phyloP scores from a whole-genome alignment of 2,329 filamentous ascomycete species.

The Colletotrichum viniferum region DNA sequence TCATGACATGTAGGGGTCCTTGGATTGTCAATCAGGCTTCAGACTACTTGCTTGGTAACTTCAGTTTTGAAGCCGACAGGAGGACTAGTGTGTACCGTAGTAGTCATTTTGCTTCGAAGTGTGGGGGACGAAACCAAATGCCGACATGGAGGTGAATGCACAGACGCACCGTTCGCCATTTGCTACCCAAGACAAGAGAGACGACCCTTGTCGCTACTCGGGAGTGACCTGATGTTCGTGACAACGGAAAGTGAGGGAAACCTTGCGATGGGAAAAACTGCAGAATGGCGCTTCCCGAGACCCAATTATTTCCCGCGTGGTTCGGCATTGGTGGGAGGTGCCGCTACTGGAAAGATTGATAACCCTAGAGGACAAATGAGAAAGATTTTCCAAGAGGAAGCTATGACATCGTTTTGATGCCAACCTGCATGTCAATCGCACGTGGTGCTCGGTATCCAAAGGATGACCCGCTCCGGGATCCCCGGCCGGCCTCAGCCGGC shows the following conservation, averaged over 20 bases:
- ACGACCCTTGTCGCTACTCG: background rate
- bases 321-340: background rate
- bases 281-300: background rate
- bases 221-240: background rate
- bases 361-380: background rate
- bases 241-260: background rate
- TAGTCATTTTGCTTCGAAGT: background rate
- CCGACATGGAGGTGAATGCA: background rate
- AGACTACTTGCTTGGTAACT: background rate
- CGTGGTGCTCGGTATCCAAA: background rate
- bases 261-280: background rate
- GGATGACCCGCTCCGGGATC: background rate
- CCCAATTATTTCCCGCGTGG: background rate
- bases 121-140: background rate
- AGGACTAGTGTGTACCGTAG: background rate
- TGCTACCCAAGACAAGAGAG: background rate
- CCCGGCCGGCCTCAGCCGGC: background rate
- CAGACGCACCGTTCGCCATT: slow-evolving; percentile 4
- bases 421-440: background rate
- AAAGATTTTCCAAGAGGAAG: background rate
- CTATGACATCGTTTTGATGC: background rate
- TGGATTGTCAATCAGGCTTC: background rate
- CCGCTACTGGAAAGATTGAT: background rate
- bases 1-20: background rate
- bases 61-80: background rate